These are phyloP conservation scores for Xylariaceae sp. DNA, from an alignment of 2,329 filamentous ascomycete genomes.

Conservation along the genomic window DNA sequence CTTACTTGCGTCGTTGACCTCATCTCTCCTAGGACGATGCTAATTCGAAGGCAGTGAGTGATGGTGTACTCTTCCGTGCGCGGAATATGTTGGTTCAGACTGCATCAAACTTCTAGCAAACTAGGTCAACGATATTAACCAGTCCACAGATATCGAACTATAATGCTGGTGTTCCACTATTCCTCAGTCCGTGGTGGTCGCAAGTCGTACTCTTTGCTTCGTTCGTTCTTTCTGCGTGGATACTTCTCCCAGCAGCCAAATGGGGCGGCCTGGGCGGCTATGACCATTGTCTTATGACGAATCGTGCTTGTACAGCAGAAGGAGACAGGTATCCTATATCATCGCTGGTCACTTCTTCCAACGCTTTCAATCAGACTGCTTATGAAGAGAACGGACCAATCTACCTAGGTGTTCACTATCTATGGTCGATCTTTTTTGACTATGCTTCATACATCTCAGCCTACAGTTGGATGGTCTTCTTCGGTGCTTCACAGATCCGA, in stretches of 20 bases:
- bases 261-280: conserved; percentile 54
- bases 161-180: conserved; percentile 41
- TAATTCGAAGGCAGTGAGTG: too few species aligned
- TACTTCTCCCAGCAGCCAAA: conserved; percentile 57
- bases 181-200: conserved; percentile 59
- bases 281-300: conserved; percentile 56
- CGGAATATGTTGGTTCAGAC: too few species aligned
- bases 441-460: conserved; percentile 59
- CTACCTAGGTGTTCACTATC: conserved; percentile 56
- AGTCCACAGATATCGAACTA: conserved; percentile 42
- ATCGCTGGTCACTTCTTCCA: conserved; percentile 40
- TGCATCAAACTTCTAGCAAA: too few species aligned
- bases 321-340: conserved; percentile 45
- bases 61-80: too few species aligned
- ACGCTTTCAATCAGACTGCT: conserved; percentile 48
- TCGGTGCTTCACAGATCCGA: conserved; percentile 49
- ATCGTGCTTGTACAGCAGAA: conserved; percentile 50
- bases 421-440: conserved; percentile 60
- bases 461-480: conserved; percentile 57
- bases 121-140: too few species aligned
- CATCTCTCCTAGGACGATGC: too few species aligned
- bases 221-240: conserved; percentile 56
- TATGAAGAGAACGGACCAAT: conserved; percentile 50
- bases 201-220: conserved; percentile 55
- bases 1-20: too few species aligned